Base-by-base conservation (phyloP, 2,329 filamentous ascomycete genomes). In the Arthrobotrys iridis region DNA sequence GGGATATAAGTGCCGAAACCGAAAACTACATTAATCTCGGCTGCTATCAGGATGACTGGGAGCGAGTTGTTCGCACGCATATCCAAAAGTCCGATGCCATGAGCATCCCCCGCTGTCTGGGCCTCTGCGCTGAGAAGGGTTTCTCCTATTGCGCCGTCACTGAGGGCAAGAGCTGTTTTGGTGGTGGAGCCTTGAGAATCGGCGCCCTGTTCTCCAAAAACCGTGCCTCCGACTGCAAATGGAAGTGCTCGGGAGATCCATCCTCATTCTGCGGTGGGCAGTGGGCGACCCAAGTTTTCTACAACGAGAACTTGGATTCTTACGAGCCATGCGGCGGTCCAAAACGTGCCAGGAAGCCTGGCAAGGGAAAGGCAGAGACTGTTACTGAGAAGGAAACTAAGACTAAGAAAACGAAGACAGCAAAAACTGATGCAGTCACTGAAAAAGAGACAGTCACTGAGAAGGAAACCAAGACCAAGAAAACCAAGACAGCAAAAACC, bases 1-100 rank as follows among this genome's bases (percentile, higher is more conserved):
- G 35, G 35, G 35, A 40, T 40, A n/a, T n/a, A n/a, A n/a, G n/a
- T 15, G 46, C 18, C 43, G 20, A 26, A 26, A 20, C 15, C 18
- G 20, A 13, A 30, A 15, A 15, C 10, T 52, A 52, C 24, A 24
- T 4, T 1, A 52, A n/a, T 8, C 3, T 18, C 13, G 46, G 46
- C 20, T 52, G 46, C 26, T 52, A 52, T 15, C 13, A 28, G 46
- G 46, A 52, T n/a, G 46, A 46, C 18, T 52, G n/a, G 46, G 26
- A 30, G 8, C 22, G 20, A 30, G 22, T 52, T 3, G 22, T 30
- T 10, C 22, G 26, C 7, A 28, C 46, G n/a, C 24, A 28, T 11
- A 15, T 30, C 18, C 8, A 33, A n/a, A 52, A 10, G 1, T 52
- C 46, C 22, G 24, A 52, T n/a, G 15, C 10, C 13, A 52, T 52